Conservation (phyloP, 805 yeast genomes). For the Yamadazyma kitorensis region DNA sequence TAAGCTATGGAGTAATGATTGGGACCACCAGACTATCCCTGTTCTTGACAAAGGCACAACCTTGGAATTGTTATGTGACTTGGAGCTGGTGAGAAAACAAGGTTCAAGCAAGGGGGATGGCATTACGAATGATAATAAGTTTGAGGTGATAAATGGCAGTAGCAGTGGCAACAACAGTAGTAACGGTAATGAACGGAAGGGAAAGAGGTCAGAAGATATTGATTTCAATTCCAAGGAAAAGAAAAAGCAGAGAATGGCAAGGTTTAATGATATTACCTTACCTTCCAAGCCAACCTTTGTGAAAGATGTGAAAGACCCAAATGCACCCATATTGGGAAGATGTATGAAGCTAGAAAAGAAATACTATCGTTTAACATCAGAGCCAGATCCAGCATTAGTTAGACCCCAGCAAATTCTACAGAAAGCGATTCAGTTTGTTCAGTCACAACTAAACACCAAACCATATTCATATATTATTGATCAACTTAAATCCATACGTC, state of each 20-base stretch:
- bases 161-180: not conserved
- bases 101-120: not conserved
- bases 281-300: constrained; percentile 3
- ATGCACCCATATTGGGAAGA: constrained; percentile 51
- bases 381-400: constrained; percentile 80
- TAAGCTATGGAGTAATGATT: constrained; percentile 48
- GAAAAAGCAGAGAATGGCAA: constrained; percentile 42
- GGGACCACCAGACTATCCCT: constrained; percentile 54
- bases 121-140: not conserved
- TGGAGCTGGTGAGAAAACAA: not conserved
- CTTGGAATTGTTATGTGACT: constrained; percentile 1
- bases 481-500: constrained; percentile 89
- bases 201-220: constrained; percentile 3
- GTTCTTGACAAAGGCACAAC: constrained; percentile 21
- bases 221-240: constrained; percentile 30
- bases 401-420: constrained; percentile 67
- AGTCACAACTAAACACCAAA: constrained; percentile 43
- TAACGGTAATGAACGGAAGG: not conserved
- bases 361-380: constrained; percentile 84
- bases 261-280: constrained; percentile 51
- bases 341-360: constrained; percentile 68
- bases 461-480: constrained; percentile 78
- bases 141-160: not conserved
- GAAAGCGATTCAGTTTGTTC: constrained; percentile 53
- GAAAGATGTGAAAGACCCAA: constrained; percentile 17